phyloP scores from a whole-genome alignment of 768 basidiomycete species.

The Boletus sensibilis region DNA sequence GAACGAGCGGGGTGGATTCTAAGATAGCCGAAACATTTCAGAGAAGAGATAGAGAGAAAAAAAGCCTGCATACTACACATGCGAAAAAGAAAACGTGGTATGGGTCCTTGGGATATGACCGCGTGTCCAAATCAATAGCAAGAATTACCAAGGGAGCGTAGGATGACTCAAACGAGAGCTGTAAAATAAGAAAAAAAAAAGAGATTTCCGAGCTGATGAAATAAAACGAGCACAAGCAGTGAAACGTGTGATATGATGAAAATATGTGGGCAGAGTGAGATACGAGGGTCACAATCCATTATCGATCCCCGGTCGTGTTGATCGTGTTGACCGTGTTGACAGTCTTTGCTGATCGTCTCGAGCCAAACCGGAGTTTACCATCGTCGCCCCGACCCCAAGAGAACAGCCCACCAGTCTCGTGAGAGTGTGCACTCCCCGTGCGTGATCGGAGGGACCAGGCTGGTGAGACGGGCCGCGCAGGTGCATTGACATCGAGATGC shows the following conservation, averaged over 20 bases:
- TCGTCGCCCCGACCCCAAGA: slow-evolving; percentile 64
- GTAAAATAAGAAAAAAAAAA: slow-evolving; percentile 6
- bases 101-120: slow-evolving; percentile 1
- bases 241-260: not conserved
- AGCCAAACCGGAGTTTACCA: slow-evolving; percentile 73
- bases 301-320: slow-evolving; percentile 23
- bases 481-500: slow-evolving; percentile 51
- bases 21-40: slow-evolving; percentile 3
- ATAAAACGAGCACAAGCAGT: slow-evolving; percentile 10
- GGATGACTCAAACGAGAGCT: slow-evolving; percentile 24
- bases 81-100: slow-evolving; percentile 17
- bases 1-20: slow-evolving; percentile 14
- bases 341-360: slow-evolving; percentile 54
- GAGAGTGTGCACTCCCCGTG: slow-evolving; percentile 69
- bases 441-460: slow-evolving; percentile 86
- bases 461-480: slow-evolving; percentile 66
- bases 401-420: slow-evolving; percentile 67
- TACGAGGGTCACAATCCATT: slow-evolving; percentile 1
- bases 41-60: slow-evolving; percentile 1
- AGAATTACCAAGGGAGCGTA: slow-evolving; percentile 36
- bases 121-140: slow-evolving; percentile 22
- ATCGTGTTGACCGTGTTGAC: slow-evolving; percentile 27
- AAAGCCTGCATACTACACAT: slow-evolving; percentile 34
- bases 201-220: not conserved
- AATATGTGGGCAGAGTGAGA: not conserved